Percentiles rank a stretch among this genome's conserved stretches.
These are phyloP conservation scores for Trametes versicolor DNA, from an alignment of 1,284 basidiomycete genomes.

Conservation along the genomic window DNA sequence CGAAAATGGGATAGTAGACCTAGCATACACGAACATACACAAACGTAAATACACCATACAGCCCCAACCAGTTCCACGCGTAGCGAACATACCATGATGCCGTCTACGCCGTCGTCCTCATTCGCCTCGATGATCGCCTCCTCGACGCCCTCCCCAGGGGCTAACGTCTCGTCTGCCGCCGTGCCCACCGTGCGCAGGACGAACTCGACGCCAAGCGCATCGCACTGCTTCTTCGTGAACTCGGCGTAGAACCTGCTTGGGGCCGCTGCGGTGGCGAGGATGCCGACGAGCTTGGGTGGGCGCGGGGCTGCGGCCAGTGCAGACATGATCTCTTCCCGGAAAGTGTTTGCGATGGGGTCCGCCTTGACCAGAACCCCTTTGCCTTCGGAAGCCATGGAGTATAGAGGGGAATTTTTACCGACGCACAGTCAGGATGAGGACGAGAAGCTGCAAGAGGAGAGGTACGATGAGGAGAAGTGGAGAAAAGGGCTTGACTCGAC, in stretches of 20 bases:
- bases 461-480: neutral
- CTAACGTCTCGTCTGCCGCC: conserved; percentile 59
- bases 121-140: conserved; percentile 96
- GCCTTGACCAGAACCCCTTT: conserved; percentile 83
- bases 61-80: neutral
- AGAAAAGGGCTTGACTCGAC: conserved; percentile 22
- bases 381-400: conserved; percentile 44
- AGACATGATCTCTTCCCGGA: conserved; percentile 72
- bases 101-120: conserved; percentile 86
- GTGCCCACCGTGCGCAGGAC: conserved; percentile 79
- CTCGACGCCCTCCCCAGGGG: conserved; percentile 82
- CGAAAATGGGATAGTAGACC: conserved; percentile 96
- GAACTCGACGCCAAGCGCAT: conserved; percentile 89
- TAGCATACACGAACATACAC: conserved; percentile 42
- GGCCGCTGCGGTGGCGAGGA: conserved; percentile 87
- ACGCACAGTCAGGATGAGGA: neutral
- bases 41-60: conserved; percentile 3
- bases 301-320: conserved; percentile 53
- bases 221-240: conserved; percentile 93
- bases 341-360: conserved; percentile 73
- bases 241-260: conserved; percentile 94
- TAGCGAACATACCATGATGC: conserved; percentile 87
- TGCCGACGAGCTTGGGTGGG: conserved; percentile 88
- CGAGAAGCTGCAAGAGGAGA: neutral
- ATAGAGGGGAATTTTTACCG: neutral